Conservation (phyloP, 768 basidiomycete genomes). For the Vishniacozyma victoriae region DNA sequence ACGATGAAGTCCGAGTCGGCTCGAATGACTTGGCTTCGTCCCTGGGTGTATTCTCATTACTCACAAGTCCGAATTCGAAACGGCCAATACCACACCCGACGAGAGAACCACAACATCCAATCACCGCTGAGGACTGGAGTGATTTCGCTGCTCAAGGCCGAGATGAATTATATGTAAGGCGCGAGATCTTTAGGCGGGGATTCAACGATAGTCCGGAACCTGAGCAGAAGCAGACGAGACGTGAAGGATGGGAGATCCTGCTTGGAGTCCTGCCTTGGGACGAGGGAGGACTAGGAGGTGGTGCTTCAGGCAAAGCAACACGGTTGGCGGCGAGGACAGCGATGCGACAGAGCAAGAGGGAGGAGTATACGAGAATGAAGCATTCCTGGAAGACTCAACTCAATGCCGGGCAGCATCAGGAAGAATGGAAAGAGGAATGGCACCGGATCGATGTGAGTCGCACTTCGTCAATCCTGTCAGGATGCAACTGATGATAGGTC, state of each 20-base stretch:
- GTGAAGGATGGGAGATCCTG: slow-evolving; percentile 83
- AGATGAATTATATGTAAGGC: slow-evolving; percentile 41
- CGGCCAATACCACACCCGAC: slow-evolving; percentile 52
- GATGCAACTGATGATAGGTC: slow-evolving; percentile 55
- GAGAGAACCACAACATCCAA: slow-evolving; percentile 68
- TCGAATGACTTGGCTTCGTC: slow-evolving; percentile 41
- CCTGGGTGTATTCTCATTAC: slow-evolving; percentile 35
- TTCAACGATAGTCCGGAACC: slow-evolving; percentile 23
- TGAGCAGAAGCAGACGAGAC: slow-evolving; percentile 50
- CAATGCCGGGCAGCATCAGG: slow-evolving; percentile 57
- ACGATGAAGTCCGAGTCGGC: neutral
- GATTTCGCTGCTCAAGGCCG: slow-evolving; percentile 49
- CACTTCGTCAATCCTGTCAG: neutral
- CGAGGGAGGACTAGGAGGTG: slow-evolving; percentile 56
- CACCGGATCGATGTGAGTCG: slow-evolving; percentile 44
- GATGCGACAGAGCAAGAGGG: slow-evolving; percentile 41
- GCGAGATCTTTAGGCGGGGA: slow-evolving; percentile 46
- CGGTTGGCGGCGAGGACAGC: slow-evolving; percentile 54
- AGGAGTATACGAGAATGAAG: slow-evolving; percentile 66
- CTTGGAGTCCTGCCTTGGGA: slow-evolving; percentile 81
- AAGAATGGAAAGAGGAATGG: slow-evolving; percentile 70
- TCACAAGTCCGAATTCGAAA: slow-evolving; percentile 35
- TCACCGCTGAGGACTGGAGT: slow-evolving; percentile 67
- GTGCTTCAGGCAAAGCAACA: slow-evolving; percentile 58
- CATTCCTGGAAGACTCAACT: slow-evolving; percentile 76